Percentiles rank a stretch among this genome's conserved stretches.
phyloP scores from a whole-genome alignment of 192 early-diverging fungal genomes.

The Coemansia sp. region DNA sequence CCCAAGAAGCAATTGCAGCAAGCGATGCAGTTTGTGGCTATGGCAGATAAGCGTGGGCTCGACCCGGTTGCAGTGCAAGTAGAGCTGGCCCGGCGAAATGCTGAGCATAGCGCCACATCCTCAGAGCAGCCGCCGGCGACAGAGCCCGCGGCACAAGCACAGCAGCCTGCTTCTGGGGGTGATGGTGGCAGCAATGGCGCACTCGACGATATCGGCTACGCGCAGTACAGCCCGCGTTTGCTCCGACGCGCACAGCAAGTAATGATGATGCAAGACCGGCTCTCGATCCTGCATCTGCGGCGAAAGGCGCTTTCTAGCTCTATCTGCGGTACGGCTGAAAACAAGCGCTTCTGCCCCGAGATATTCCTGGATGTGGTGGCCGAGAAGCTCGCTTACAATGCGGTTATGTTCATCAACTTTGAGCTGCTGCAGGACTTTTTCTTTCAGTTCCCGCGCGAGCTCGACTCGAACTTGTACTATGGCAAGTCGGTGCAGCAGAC shows the following conservation, averaged over 20 bases:
- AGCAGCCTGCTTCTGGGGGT: neutral
- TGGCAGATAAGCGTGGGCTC: conserved; percentile 63
- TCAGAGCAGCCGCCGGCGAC: neutral
- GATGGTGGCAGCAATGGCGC: neutral
- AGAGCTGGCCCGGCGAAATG: conserved; percentile 34
- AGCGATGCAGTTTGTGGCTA: conserved; percentile 77
- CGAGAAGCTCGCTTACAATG: conserved; percentile 90
- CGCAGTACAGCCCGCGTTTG: conserved; percentile 70
- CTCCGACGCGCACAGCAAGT: conserved; percentile 78
- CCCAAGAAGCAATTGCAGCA: conserved; percentile 79
- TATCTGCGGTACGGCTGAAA: conserved; percentile 75
- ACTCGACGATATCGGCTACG: conserved; percentile 58
- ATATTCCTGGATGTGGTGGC: conserved; percentile 88
- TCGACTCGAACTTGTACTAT: conserved; percentile 90
- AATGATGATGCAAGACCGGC: conserved; percentile 72
- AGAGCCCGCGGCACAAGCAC: neutral
- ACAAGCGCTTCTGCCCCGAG: conserved; percentile 93
- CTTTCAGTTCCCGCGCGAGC: conserved; percentile 94
- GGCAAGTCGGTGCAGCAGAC: conserved; percentile 78
- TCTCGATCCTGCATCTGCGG: conserved; percentile 75
- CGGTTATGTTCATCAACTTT: conserved; percentile 97
- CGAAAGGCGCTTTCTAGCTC: conserved; percentile 77
- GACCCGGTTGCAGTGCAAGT: conserved; percentile 38
- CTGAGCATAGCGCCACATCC: conserved; percentile 13
- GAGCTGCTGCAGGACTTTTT: conserved; percentile 98